A percentile compares a stretch with the other conserved stretches of the same genome.
Conservation (phyloP, 1,284 basidiomycete species). For the Rhodotorula sp. region DNA sequence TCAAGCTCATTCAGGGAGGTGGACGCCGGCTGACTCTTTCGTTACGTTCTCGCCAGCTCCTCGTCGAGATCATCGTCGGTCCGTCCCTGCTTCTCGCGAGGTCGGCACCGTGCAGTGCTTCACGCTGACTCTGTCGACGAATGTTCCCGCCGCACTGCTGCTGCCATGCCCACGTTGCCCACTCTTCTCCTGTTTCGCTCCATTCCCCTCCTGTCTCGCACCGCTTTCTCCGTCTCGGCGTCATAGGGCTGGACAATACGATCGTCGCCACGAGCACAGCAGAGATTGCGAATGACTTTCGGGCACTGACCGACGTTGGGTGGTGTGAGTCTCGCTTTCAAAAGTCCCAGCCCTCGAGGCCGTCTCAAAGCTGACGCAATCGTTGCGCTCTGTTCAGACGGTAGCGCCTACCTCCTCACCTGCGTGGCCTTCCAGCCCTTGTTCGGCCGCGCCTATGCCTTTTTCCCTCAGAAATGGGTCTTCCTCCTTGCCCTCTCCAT, state of each 20-base stretch:
- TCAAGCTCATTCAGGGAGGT: not conserved
- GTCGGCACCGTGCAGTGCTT: no score
- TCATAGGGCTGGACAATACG: slow-evolving; percentile 26
- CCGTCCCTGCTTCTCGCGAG: no score
- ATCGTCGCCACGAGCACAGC: slow-evolving; percentile 25
- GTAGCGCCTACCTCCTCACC: slow-evolving; percentile 28
- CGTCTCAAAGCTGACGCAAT: not conserved
- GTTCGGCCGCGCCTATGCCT: slow-evolving; percentile 25
- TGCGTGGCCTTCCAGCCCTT: slow-evolving; percentile 31
- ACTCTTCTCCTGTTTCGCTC: no score
- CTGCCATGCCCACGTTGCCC: no score
- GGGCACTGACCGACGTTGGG: slow-evolving; percentile 25
- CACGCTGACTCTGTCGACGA: no score
- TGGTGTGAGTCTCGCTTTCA: slow-evolving; percentile 15
- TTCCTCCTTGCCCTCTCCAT: slow-evolving; percentile 39
- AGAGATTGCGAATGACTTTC: slow-evolving; percentile 29
- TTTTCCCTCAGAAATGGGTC: slow-evolving; percentile 42
- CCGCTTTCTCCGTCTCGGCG: no score
- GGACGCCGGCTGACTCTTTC: not conserved
- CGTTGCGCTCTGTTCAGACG: slow-evolving; percentile 5
- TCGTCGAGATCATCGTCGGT: slow-evolving; percentile 32
- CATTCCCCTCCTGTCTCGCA: no score
- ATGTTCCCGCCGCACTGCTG: no score
- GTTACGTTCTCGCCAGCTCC: not conserved
- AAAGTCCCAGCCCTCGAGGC: not conserved